A percentile compares a stretch with the other conserved stretches of the same genome.
These are phyloP conservation scores for Sporisorium scitamineum DNA, from an alignment of 1,284 basidiomycete genomes.

Conservation along the genomic window DNA sequence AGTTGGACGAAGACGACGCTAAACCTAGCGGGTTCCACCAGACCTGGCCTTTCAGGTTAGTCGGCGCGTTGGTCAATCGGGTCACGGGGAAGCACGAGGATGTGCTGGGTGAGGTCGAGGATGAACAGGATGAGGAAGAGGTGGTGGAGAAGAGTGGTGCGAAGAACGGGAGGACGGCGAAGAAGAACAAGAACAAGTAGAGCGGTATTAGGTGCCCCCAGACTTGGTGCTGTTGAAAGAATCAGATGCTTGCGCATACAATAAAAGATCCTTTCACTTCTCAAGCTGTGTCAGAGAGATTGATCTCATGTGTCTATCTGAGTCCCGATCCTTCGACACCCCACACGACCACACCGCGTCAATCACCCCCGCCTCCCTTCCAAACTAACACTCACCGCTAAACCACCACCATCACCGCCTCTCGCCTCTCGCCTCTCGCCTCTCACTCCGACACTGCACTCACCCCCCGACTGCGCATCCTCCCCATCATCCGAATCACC, in stretches of 20 bases:
- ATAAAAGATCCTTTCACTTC: too few species aligned
- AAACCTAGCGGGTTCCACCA: conserved; percentile 19
- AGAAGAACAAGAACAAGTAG: conserved; percentile 32
- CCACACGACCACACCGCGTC: neutral
- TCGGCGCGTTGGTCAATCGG: conserved; percentile 28
- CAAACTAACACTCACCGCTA: too few species aligned
- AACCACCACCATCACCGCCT: too few species aligned
- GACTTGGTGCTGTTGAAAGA: neutral
- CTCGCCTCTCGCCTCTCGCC: too few species aligned
- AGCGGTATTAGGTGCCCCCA: too few species aligned
- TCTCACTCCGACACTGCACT: neutral
- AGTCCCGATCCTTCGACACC: too few species aligned
- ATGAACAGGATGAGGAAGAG: conserved; percentile 10
- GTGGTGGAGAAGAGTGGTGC: neutral
- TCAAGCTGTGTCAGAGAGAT: too few species aligned
- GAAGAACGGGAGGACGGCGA: neutral
- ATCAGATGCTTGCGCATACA: neutral
- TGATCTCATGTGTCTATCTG: too few species aligned
- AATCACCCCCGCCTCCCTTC: conserved; percentile 79
- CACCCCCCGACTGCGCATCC: neutral
- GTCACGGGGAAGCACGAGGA: conserved; percentile 32
- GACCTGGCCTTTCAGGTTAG: conserved; percentile 53
- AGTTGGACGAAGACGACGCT: conserved; percentile 50
- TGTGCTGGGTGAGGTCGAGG: conserved; percentile 23
- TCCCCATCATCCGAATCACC: conserved; percentile 49